phyloP scores from a whole-genome alignment of 352 stramenopile species.

The Phytophthora chlamydospora region DNA sequence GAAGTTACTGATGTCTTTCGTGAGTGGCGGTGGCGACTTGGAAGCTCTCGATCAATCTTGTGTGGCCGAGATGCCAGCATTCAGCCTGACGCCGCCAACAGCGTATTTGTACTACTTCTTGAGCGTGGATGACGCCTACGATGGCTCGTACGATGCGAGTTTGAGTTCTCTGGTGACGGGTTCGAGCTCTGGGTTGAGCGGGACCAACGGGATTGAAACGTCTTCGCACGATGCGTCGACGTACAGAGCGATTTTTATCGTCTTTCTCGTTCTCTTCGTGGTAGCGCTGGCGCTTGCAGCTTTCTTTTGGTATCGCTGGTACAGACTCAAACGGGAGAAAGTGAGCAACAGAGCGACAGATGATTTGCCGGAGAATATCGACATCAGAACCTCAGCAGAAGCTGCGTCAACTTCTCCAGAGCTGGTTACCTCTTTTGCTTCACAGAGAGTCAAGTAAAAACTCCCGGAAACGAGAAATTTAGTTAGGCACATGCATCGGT shows the following conservation, averaged over 20 bases:
- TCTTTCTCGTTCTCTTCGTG: conserved; percentile 51
- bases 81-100: conserved; percentile 36
- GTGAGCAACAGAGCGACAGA: conserved; percentile 13
- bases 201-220: background rate
- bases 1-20: conserved; percentile 49
- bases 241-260: conserved; percentile 55
- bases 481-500: too few species aligned
- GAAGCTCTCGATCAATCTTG: conserved; percentile 52
- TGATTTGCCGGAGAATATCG: conserved; percentile 16
- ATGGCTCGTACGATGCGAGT: conserved; percentile 40
- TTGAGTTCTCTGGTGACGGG: conserved; percentile 18
- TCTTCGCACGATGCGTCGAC: conserved; percentile 12
- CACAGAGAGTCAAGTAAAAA: conserved; percentile 8
- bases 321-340: conserved; percentile 27
- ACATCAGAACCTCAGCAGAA: conserved; percentile 12
- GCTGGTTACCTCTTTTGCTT: conserved; percentile 8
- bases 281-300: conserved; percentile 24
- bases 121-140: conserved; percentile 43
- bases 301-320: conserved; percentile 41
- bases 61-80: conserved; percentile 34
- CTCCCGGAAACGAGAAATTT: too few species aligned
- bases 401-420: conserved; percentile 8
- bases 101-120: conserved; percentile 36
- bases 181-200: conserved; percentile 11
- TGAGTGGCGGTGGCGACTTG: conserved; percentile 42